Conservation (phyloP, 1,139 yeast species). For the Saccharomyces hybrid region DNA sequence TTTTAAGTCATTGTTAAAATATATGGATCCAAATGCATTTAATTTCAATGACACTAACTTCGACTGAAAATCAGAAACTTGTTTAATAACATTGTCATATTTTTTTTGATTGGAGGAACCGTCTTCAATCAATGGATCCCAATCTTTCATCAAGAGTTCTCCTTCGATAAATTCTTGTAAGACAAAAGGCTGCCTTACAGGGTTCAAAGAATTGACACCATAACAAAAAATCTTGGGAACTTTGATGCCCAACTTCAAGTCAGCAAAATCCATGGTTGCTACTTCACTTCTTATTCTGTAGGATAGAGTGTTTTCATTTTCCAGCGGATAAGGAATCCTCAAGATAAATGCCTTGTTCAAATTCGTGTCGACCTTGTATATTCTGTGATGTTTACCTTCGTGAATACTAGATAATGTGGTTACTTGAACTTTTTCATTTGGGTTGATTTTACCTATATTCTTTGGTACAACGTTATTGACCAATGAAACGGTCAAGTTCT, state of each 20-base stretch:
- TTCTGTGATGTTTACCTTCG: constrained; percentile 89
- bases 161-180: constrained; percentile 76
- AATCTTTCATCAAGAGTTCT: constrained; percentile 71
- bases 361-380: constrained; percentile 62
- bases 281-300: constrained; percentile 79
- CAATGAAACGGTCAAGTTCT: constrained; percentile 40
- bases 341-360: constrained; percentile 55
- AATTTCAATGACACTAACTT: constrained; percentile 47
- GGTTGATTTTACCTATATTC: constrained; percentile 37
- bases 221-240: constrained; percentile 76
- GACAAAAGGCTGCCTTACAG: constrained; percentile 64
- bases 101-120: constrained; percentile 31
- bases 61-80: constrained; percentile 53
- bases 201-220: constrained; percentile 54
- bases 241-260: constrained; percentile 38
- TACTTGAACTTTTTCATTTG: constrained; percentile 42
- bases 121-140: constrained; percentile 74
- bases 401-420: constrained; percentile 76
- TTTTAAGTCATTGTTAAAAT: constrained; percentile 37
- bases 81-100: constrained; percentile 50
- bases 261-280: constrained; percentile 81
- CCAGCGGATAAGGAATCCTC: constrained; percentile 77
- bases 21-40: constrained; percentile 72
- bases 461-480: constrained; percentile 40
- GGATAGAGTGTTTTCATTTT: constrained; percentile 53